A percentile compares a stretch with the other conserved stretches of the same genome.
These are phyloP conservation scores for Chaetothyriales sp. DNA, from an alignment of 2,329 filamentous ascomycete species.

Conservation along the genomic window DNA sequence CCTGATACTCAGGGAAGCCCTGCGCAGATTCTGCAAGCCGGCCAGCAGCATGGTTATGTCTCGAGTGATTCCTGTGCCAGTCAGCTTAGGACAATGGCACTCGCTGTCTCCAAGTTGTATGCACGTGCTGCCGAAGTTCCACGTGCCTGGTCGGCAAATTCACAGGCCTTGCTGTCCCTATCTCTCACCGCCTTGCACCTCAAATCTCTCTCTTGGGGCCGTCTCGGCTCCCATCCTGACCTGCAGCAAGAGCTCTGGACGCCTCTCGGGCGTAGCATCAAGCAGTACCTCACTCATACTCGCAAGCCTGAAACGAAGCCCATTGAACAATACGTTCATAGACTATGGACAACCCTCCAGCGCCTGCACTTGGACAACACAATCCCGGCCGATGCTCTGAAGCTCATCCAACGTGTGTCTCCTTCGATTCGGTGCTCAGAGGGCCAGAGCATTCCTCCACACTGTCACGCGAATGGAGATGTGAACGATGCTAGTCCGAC, in stretches of 20 bases:
- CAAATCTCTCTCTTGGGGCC: conserved; percentile 32
- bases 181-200: conserved; percentile 29
- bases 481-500: neutral
- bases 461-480: neutral
- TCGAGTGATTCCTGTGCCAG: conserved; percentile 28
- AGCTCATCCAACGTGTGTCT: neutral
- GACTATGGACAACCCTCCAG: neutral
- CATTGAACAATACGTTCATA: neutral
- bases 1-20: conserved; percentile 20
- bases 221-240: conserved; percentile 29
- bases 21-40: conserved; percentile 24
- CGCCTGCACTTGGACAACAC: neutral
- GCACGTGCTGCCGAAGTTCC: conserved; percentile 3
- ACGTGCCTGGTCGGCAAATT: neutral
- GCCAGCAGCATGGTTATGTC: conserved; percentile 25
- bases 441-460: neutral
- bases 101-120: conserved; percentile 21
- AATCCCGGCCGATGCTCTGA: neutral
- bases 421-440: neutral
- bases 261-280: conserved; percentile 21
- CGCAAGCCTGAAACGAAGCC: neutral
- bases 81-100: conserved; percentile 33
- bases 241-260: conserved; percentile 30
- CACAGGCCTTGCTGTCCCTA: conserved; percentile 4
- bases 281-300: neutral